phyloP scores from a whole-genome alignment of 2,329 filamentous ascomycete species.

The Microcyclospora pomicola region DNA sequence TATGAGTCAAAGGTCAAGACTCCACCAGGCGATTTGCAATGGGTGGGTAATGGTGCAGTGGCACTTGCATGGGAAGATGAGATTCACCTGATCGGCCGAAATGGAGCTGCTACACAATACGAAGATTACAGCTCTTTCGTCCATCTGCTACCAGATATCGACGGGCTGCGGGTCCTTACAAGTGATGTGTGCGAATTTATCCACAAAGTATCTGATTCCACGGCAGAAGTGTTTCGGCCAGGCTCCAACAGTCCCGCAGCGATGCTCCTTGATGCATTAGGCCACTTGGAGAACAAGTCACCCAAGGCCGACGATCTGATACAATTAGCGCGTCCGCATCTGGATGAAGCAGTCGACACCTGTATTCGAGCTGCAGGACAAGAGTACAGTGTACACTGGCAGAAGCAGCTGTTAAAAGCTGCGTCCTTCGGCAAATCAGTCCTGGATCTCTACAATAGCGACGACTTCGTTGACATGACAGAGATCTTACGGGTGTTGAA shows the following conservation, averaged over 20 bases:
- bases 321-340: conserved; percentile 72
- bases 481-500: conserved; percentile 87
- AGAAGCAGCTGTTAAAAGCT: conserved; percentile 89
- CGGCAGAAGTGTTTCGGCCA: conserved; percentile 73
- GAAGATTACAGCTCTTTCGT: conserved; percentile 75
- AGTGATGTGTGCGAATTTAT: conserved; percentile 95
- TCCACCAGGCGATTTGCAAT: conserved; percentile 74
- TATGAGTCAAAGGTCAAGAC: conserved; percentile 81
- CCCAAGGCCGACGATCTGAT: conserved; percentile 97
- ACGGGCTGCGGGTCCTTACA: conserved; percentile 80
- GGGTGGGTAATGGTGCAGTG: conserved; percentile 92
- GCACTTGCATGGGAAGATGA: conserved; percentile 97
- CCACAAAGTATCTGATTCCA: conserved; percentile 65
- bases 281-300: conserved; percentile 81
- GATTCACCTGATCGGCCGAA: conserved; percentile 81
- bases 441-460: conserved; percentile 90
- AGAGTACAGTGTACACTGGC: conserved; percentile 81
- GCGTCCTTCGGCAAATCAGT: conserved; percentile 97
- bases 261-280: conserved; percentile 83
- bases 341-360: conserved; percentile 85
- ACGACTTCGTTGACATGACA: conserved; percentile 98
- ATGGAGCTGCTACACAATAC: conserved; percentile 52
- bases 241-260: conserved; percentile 81
- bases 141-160: conserved; percentile 73
- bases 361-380: conserved; percentile 89